A percentile compares a stretch with the other conserved stretches of the same genome.
These are phyloP conservation scores for Termitomyces sp. DNA, from an alignment of 768 basidiomycete species.

Conservation along the genomic window DNA sequence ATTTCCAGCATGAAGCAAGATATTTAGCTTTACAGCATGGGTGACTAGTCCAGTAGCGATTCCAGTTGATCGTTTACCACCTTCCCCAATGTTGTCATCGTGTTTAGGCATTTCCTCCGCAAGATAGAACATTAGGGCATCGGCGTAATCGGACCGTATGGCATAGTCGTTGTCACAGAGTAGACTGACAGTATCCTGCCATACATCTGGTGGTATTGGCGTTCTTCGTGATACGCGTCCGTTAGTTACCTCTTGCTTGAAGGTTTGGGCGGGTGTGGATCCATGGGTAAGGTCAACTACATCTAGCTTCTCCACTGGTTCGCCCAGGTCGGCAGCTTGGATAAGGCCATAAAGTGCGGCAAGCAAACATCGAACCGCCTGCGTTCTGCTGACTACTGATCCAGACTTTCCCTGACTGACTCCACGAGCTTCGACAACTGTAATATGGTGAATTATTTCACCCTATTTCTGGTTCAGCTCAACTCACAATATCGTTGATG, in stretches of 20 bases:
- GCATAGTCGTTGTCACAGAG: constrained; percentile 75
- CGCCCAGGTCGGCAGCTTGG: constrained; percentile 47
- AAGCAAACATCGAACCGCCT: constrained; percentile 69
- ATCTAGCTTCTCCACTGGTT: constrained; percentile 29
- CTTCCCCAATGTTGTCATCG: constrained; percentile 48
- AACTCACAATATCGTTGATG: not conserved
- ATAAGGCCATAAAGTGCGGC: constrained; percentile 71
- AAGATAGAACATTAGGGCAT: constrained; percentile 73
- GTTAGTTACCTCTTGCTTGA: constrained; percentile 24
- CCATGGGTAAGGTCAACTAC: constrained; percentile 3
- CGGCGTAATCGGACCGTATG: constrained; percentile 77
- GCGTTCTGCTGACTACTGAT: constrained; percentile 41
- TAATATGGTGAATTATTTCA: constrained; percentile 75
- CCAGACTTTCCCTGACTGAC: constrained; percentile 33
- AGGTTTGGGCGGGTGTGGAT: constrained; percentile 21
- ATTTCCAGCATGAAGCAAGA: constrained; percentile 55
- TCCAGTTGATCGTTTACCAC: constrained; percentile 41
- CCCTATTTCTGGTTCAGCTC: constrained; percentile 32
- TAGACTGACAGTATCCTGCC: constrained; percentile 87
- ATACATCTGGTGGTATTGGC: constrained; percentile 74
- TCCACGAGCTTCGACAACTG: constrained; percentile 66
- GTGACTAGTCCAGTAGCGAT: constrained; percentile 46
- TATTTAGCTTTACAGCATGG: constrained; percentile 41
- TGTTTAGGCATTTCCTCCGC: constrained; percentile 69
- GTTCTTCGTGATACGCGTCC: constrained; percentile 54